These are phyloP conservation scores for Ophiorrhiza pumila DNA, from an alignment of 257 asterid genomes.

Conservation along the genomic window DNA sequence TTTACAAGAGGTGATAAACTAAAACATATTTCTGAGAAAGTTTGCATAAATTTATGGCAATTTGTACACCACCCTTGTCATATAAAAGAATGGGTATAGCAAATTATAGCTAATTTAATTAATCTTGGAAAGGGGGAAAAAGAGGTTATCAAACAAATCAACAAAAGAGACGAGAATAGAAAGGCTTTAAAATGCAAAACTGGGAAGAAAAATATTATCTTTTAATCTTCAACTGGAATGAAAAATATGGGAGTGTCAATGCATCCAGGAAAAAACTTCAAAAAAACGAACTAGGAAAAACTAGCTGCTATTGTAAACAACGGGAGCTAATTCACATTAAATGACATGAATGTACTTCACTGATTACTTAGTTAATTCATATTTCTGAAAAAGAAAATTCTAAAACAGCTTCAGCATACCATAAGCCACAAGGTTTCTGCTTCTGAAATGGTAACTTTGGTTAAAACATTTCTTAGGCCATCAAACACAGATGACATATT, in stretches of 20 bases:
- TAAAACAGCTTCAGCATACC: constrained; percentile 50
- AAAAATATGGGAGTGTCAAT: neutral
- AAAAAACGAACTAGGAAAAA: neutral
- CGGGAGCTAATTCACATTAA: neutral
- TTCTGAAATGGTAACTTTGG: constrained; percentile 47
- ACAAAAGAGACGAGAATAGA: neutral
- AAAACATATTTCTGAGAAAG: too few species aligned
- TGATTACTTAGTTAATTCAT: neutral
- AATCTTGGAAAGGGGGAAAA: neutral
- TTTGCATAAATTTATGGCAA: too few species aligned
- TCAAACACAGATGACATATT: constrained; percentile 42
- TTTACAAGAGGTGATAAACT: too few species aligned
- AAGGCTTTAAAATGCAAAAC: neutral
- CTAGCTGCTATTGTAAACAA: neutral
- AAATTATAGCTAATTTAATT: neutral
- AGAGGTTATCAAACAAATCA: neutral
- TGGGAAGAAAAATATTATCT: neutral
- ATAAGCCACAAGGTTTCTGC: constrained; percentile 76
- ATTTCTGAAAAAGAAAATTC: constrained; percentile 7
- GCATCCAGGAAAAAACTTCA: neutral
- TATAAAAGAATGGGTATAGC: neutral
- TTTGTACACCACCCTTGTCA: too few species aligned
- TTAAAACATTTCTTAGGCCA: constrained; percentile 50
- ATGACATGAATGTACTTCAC: neutral
- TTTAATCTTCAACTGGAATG: neutral